These are phyloP conservation scores for Nothomitra cinnamomea DNA, from an alignment of 2,329 filamentous ascomycete species.

Conservation along the genomic window DNA sequence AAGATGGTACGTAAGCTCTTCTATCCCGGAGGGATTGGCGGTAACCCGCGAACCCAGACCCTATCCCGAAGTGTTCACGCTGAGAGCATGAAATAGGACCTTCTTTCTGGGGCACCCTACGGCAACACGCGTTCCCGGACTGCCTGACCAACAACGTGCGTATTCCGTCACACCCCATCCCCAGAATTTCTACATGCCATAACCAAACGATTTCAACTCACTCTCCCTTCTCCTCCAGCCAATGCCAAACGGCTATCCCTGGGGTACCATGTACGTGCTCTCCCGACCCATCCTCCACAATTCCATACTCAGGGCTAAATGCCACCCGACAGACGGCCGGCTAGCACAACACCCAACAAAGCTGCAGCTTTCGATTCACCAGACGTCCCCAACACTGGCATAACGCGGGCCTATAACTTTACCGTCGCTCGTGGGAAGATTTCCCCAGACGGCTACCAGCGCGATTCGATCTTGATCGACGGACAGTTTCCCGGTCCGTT, in stretches of 20 bases:
- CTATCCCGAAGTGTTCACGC: neutral
- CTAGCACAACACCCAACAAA: too few species aligned
- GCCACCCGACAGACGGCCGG: too few species aligned
- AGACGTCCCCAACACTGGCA: neutral
- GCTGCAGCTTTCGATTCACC: neutral
- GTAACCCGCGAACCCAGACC: too few species aligned
- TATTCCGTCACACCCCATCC: neutral
- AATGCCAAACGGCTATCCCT: neutral
- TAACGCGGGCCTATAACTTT: conserved; percentile 4
- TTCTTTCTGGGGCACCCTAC: neutral
- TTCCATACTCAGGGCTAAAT: too few species aligned
- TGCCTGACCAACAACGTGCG: neutral
- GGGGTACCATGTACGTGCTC: neutral
- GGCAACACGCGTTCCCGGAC: neutral
- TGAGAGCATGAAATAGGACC: neutral
- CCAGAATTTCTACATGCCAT: neutral
- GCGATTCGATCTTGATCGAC: conserved; percentile 19
- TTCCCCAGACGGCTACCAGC: conserved; percentile 17
- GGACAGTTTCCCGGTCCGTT: conserved; percentile 20
- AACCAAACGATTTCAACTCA: too few species aligned
- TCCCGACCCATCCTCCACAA: too few species aligned
- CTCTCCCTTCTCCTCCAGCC: neutral
- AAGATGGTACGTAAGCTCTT: neutral
- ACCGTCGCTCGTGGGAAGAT: conserved; percentile 3
- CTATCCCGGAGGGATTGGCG: too few species aligned